Percentiles rank a stretch among this genome's conserved stretches.
These are phyloP conservation scores for Mycena leptocephala DNA, from an alignment of 768 basidiomycete species.

Conservation along the genomic window DNA sequence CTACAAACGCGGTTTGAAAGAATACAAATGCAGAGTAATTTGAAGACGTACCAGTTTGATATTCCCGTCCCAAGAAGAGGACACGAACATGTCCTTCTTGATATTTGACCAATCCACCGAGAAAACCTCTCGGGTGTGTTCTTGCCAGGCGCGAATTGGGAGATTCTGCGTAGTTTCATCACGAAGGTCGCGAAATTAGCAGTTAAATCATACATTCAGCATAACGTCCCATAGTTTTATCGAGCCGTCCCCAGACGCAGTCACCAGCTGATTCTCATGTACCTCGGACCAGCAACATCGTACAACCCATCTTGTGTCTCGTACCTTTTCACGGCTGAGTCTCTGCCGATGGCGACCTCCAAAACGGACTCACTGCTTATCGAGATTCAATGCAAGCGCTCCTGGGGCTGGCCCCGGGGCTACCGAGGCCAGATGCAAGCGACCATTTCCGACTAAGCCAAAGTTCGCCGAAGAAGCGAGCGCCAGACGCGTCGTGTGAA, in stretches of 20 bases:
- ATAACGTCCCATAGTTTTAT: constrained; percentile 93
- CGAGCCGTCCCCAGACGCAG: constrained; percentile 92
- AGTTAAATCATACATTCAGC: constrained; percentile 75
- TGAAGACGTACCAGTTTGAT: constrained; percentile 83
- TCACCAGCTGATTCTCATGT: constrained; percentile 94
- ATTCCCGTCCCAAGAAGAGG: constrained; percentile 93
- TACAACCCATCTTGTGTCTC: constrained; percentile 93
- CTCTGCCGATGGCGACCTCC: neutral
- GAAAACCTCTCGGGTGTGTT: constrained; percentile 94
- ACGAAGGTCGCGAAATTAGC: neutral
- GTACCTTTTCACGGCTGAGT: constrained; percentile 68
- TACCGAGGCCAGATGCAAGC: constrained; percentile 80
- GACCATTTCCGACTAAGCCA: constrained; percentile 95
- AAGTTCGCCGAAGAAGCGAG: constrained; percentile 93
- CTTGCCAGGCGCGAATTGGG: constrained; percentile 94
- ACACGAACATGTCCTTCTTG: constrained; percentile 89
- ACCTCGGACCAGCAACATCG: constrained; percentile 96
- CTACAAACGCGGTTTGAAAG: constrained; percentile 56
- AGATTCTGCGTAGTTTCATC: constrained; percentile 73
- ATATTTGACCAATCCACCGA: constrained; percentile 97
- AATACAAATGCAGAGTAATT: neutral
- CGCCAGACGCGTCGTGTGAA: constrained; percentile 82
- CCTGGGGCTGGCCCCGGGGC: constrained; percentile 61
- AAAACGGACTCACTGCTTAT: constrained; percentile 76
- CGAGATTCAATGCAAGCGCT: constrained; percentile 63